These are phyloP conservation scores for Evansstolkia leycettana DNA, from an alignment of 495 filamentous ascomycete species.

Conservation along the genomic window DNA sequence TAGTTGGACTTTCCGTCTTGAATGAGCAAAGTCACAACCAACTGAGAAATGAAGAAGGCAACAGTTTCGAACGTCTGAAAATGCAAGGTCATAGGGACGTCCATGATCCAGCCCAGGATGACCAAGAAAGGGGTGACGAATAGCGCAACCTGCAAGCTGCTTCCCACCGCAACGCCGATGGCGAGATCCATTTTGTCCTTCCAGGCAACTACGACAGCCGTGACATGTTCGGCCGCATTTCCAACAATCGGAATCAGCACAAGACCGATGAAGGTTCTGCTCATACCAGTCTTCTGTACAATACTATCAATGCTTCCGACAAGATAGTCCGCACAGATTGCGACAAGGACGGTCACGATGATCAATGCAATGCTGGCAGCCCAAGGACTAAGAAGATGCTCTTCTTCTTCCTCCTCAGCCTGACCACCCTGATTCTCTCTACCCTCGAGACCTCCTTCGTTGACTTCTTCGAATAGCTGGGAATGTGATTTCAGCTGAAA, in stretches of 20 bases:
- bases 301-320: slow-evolving; percentile 88
- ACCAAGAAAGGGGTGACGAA: slow-evolving; percentile 87
- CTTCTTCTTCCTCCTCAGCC: slow-evolving; percentile 38
- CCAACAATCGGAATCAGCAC: slow-evolving; percentile 94
- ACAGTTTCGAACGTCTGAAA: slow-evolving; percentile 93
- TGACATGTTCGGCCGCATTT: slow-evolving; percentile 95
- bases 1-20: slow-evolving; percentile 95
- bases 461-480: slow-evolving; percentile 62
- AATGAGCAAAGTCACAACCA: slow-evolving; percentile 87
- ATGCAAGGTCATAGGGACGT: slow-evolving; percentile 74
- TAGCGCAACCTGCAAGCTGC: slow-evolving; percentile 87
- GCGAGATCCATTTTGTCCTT: slow-evolving; percentile 98
- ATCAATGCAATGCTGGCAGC: slow-evolving; percentile 65
- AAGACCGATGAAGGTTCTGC: slow-evolving; percentile 92
- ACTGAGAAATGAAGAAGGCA: slow-evolving; percentile 76
- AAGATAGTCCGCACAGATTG: slow-evolving; percentile 85
- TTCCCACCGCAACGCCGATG: slow-evolving; percentile 87
- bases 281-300: slow-evolving; percentile 72
- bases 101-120: slow-evolving; percentile 83
- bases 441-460: slow-evolving; percentile 17
- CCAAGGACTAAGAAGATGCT: slow-evolving; percentile 52
- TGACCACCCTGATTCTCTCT: slow-evolving; percentile 20
- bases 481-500: slow-evolving; percentile 84
- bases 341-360: slow-evolving; percentile 68
- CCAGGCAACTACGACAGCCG: slow-evolving; percentile 79